These are phyloP conservation scores for Takashimella koratensis DNA, from an alignment of 1,284 basidiomycete species.

Conservation along the genomic window DNA sequence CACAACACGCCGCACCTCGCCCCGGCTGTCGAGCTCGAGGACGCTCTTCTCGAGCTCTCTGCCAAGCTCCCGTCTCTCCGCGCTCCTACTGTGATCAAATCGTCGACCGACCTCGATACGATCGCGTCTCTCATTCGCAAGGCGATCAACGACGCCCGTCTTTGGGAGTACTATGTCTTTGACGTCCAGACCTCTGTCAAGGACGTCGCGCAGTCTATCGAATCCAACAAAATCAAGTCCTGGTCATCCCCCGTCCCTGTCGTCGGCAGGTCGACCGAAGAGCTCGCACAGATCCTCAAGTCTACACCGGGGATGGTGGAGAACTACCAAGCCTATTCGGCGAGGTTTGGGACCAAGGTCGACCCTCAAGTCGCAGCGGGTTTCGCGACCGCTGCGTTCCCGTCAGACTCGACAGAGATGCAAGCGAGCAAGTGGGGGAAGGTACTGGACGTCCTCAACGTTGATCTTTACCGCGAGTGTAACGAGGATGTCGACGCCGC, in stretches of 20 bases:
- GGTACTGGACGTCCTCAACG: conserved; percentile 80
- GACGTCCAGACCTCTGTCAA: conserved; percentile 56
- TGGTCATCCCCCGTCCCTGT: conserved; percentile 44
- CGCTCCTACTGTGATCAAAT: conserved; percentile 67
- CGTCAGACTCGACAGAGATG: conserved; percentile 50
- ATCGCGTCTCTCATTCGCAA: conserved; percentile 63
- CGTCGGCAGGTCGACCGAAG: conserved; percentile 56
- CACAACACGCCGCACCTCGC: conserved; percentile 82
- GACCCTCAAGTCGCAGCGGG: conserved; percentile 68
- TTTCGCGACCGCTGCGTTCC: conserved; percentile 55
- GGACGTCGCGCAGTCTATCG: conserved; percentile 42
- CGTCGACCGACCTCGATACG: conserved; percentile 63
- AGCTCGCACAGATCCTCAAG: conserved; percentile 65
- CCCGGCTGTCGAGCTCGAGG: conserved; percentile 82
- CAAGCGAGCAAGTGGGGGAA: conserved; percentile 68
- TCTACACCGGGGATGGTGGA: conserved; percentile 55
- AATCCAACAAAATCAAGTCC: conserved; percentile 58
- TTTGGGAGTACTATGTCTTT: conserved; percentile 92
- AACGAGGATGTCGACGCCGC: conserved; percentile 74
- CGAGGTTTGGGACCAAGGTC: conserved; percentile 65
- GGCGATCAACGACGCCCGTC: conserved; percentile 61
- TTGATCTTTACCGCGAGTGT: conserved; percentile 79
- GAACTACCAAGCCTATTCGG: conserved; percentile 60
- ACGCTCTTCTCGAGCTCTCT: conserved; percentile 76
- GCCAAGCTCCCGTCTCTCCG: conserved; percentile 60